These are phyloP conservation scores for Lentinula guzmanii DNA, from an alignment of 768 basidiomycete genomes.

Conservation along the genomic window DNA sequence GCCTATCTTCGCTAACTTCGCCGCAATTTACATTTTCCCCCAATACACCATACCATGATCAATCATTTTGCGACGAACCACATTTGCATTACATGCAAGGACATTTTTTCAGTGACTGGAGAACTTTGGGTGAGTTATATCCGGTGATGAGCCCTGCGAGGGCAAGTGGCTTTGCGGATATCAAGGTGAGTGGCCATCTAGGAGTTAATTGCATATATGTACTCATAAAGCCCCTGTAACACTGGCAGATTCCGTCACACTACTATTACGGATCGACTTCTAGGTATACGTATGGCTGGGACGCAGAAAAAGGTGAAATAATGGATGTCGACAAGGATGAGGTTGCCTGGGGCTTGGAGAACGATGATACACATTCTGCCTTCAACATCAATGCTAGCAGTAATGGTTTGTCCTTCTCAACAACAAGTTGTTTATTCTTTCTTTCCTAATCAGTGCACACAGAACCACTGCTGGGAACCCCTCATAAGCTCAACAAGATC, in stretches of 20 bases:
- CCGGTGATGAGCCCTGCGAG: conserved; percentile 94
- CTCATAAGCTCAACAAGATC: conserved; percentile 24
- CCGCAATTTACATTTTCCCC: not conserved
- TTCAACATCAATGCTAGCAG: not conserved
- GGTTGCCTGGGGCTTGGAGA: conserved; percentile 15
- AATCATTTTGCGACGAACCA: not conserved
- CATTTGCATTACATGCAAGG: not conserved
- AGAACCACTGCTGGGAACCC: not conserved
- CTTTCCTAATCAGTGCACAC: not conserved
- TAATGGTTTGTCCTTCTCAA: too few species aligned
- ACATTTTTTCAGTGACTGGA: conserved; percentile 54
- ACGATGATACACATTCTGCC: not conserved
- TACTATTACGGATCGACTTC: conserved; percentile 86
- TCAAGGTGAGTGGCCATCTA: conserved; percentile 31
- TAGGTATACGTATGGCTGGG: conserved; percentile 89
- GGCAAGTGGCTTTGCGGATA: conserved; percentile 78
- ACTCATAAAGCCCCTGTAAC: too few species aligned
- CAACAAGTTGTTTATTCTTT: too few species aligned
- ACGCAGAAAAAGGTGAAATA: conserved; percentile 63
- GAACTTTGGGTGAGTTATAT: conserved; percentile 78
- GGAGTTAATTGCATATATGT: too few species aligned
- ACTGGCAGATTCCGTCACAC: conserved; percentile 89
- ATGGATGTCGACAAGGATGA: conserved; percentile 84
- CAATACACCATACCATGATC: not conserved
- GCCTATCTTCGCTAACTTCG: not conserved